phyloP scores from a whole-genome alignment of 2,329 filamentous ascomycete species.

The Sphaerulina vaccinii region DNA sequence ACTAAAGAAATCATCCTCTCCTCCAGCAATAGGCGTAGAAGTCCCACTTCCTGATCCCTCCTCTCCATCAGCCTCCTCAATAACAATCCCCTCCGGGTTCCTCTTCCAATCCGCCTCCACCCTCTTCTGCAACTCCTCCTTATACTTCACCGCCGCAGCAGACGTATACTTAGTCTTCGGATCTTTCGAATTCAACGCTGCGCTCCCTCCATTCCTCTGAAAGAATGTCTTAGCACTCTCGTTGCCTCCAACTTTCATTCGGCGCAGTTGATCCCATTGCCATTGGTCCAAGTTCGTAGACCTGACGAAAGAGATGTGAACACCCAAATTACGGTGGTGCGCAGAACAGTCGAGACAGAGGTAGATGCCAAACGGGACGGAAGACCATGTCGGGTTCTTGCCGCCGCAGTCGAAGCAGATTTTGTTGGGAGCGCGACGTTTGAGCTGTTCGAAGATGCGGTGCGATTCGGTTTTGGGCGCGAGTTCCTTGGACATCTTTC shows the following conservation, averaged over 20 bases:
- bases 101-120: constrained; percentile 80
- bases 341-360: constrained; percentile 97
- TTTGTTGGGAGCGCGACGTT: constrained; percentile 93
- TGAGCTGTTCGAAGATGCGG: constrained; percentile 97
- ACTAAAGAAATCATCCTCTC: constrained; percentile 90
- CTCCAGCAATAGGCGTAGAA: constrained; percentile 76
- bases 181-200: constrained; percentile 93
- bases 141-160: constrained; percentile 91
- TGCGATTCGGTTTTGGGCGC: constrained; percentile 94
- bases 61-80: constrained; percentile 66
- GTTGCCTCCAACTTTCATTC: constrained; percentile 98
- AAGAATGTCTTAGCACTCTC: constrained; percentile 98
- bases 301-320: constrained; percentile 98
- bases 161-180: constrained; percentile 96
- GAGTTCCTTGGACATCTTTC: constrained; percentile 50
- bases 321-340: constrained; percentile 94
- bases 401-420: constrained; percentile 97
- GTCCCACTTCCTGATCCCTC: constrained; percentile 51
- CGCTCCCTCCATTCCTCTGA: constrained; percentile 90
- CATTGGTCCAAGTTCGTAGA: constrained; percentile 97
- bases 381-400: constrained; percentile 98
- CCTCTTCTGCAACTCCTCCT: constrained; percentile 88
- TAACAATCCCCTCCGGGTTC: constrained; percentile 82
- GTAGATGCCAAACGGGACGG: constrained; percentile 87
- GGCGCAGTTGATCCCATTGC: constrained; percentile 97